Base-by-base conservation (phyloP, 805 yeast genomes). In the Saturnispora bothae region DNA sequence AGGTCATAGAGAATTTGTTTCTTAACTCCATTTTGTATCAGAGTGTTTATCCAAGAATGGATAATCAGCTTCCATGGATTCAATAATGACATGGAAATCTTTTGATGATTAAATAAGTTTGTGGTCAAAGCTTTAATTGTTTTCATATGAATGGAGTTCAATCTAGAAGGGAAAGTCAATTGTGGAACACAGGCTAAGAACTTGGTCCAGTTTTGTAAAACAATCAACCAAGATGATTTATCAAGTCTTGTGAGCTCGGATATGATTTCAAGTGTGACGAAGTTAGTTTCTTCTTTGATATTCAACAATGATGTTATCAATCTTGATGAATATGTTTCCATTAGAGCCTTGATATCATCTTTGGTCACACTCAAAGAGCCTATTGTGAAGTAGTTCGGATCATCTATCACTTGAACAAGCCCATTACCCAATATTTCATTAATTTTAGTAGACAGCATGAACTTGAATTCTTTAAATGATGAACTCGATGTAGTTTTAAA, bases 361-460 rank as follows among this genome's bases (percentile, higher is more conserved):
- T 33, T 32, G 1, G 30, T 16, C 4, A 41, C 22, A 6, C 15
- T 19, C 10, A 41, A 29, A 5, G 18, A 15, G 10, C 40, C 18
- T 2, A 27, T 7, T 3, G 27, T 23, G n/a, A 29, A 26, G 6
- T 14, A 3, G 16, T 36, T 16, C 5, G 44, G 39, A 17, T 39
- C 26, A 20, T 41, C 43, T 8, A 36, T 17, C 5, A 36, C 13
- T 33, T 37, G 31, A 10, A 44, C 29, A 1, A 31, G 20, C 2
- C 34, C 43, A 1, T 15, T 7, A 5, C 47, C 47, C 8, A 44
- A 23, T 15, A 27, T 33, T 7, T 44, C 50, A 5, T 39, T 23
- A 4, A 51, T 34, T 34, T 44, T 48, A 7, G 33, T 14, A 3
- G 46, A 37, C 13, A 52, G 15, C 15, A 54, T 20, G 0, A 43